These are phyloP conservation scores for Fagopyrum homotropicum DNA, from an alignment of 148 eudicot species.

Conservation along the genomic window DNA sequence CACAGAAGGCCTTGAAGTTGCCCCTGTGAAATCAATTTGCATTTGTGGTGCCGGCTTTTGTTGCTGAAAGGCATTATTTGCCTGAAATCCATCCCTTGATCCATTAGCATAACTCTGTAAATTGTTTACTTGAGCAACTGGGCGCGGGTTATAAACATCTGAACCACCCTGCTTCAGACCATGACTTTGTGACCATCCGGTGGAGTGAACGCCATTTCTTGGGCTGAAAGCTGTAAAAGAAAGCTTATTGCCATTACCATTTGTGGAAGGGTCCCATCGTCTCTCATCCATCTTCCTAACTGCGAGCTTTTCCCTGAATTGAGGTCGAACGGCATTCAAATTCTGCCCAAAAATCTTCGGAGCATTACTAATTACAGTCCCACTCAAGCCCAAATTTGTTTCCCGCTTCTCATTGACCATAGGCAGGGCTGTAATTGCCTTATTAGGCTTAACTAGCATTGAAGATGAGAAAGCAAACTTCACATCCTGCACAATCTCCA, in stretches of 20 bases:
- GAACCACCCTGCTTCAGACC: constrained; percentile 25
- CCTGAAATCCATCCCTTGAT: constrained; percentile 34
- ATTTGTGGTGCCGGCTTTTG: constrained; percentile 40
- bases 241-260: constrained; percentile 44
- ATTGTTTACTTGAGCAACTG: constrained; percentile 14
- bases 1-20: constrained; percentile 37
- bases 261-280: constrained; percentile 26
- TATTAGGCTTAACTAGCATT: constrained; percentile 13
- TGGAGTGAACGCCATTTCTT: constrained; percentile 32
- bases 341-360: constrained; percentile 20
- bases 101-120: constrained; percentile 37
- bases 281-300: constrained; percentile 36
- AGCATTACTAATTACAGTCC: not conserved
- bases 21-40: constrained; percentile 76
- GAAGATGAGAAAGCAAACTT: constrained; percentile 38
- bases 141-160: constrained; percentile 37
- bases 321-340: constrained; percentile 17
- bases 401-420: constrained; percentile 18
- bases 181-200: constrained; percentile 36
- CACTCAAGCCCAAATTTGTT: not conserved
- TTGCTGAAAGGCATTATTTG: constrained; percentile 28
- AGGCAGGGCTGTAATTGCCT: constrained; percentile 25
- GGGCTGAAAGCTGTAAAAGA: constrained; percentile 30
- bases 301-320: constrained; percentile 56
- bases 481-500: constrained; percentile 44